Percentiles rank a stretch among this genome's conserved stretches.
phyloP scores from a whole-genome alignment of 257 asterid genomes.

The Dorcoceras hygrometricum region DNA sequence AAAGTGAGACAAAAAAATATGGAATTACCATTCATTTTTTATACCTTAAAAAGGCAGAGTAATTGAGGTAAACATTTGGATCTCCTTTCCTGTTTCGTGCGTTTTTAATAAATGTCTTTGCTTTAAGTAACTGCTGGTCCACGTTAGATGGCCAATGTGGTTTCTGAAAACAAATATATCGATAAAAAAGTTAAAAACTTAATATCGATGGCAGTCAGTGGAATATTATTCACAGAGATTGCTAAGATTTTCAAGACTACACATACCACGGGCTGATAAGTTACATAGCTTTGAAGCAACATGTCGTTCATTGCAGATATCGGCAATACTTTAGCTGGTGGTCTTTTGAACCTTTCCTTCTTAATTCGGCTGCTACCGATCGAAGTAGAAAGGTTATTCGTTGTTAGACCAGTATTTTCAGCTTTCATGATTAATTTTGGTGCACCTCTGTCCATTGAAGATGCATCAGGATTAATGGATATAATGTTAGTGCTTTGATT shows the following conservation, averaged over 20 bases:
- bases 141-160: constrained; percentile 30
- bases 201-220: background rate
- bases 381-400: constrained; percentile 21
- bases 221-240: background rate
- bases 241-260: background rate
- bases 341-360: constrained; percentile 33
- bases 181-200: background rate
- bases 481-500: constrained; percentile 1
- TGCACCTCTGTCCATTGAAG: constrained; percentile 6
- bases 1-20: background rate
- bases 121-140: constrained; percentile 32
- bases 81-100: constrained; percentile 20
- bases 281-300: constrained; percentile 40
- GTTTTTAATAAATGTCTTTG: constrained; percentile 33
- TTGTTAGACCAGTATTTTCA: constrained; percentile 17
- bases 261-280: constrained; percentile 44
- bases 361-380: constrained; percentile 5
- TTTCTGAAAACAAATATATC: constrained; percentile 27
- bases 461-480: background rate
- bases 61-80: constrained; percentile 33
- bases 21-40: background rate
- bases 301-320: constrained; percentile 52
- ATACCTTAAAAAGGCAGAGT: constrained; percentile 37
- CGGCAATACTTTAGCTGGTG: constrained; percentile 41
- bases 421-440: background rate